Percentiles rank a stretch among this genome's conserved stretches.
Evolutionary conservation across 2,329 filamentous ascomycete species (phyloP).

Genomic region (Fonsecaea pugnacius): DNA sequence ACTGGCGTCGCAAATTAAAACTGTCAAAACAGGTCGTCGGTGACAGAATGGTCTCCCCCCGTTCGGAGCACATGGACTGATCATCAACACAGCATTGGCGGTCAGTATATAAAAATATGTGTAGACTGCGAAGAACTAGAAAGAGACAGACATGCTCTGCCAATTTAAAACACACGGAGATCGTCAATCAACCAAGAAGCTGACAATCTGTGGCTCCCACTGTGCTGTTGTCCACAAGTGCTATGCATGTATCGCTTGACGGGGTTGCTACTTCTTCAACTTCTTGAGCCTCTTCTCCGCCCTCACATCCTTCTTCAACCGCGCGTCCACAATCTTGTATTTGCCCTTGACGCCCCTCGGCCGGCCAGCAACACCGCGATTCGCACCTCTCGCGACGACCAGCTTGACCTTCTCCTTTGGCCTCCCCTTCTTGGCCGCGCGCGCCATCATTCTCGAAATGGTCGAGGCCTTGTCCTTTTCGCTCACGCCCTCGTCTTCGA

Average conservation of each 20-base stretch:
- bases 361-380: conserved; percentile 82
- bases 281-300: conserved; percentile 79
- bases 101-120: background rate
- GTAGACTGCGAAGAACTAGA: background rate
- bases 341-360: conserved; percentile 92
- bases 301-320: conserved; percentile 95
- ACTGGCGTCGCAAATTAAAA: background rate
- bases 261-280: conserved; percentile 54
- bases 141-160: background rate
- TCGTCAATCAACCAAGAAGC: background rate
- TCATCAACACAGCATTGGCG: background rate
- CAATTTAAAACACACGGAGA: no score
- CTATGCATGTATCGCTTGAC: background rate
- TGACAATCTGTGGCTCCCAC: background rate
- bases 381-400: conserved; percentile 82
- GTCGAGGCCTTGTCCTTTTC: conserved; percentile 93
- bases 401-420: conserved; percentile 80
- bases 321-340: conserved; percentile 94
- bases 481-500: conserved; percentile 86
- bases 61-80: background rate
- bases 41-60: background rate
- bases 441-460: conserved; percentile 80
- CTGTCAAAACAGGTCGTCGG: background rate
- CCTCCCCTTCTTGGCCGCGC: conserved; percentile 70
- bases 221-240: no score